Evolutionary conservation across 2,329 filamentous ascomycete genomes (phyloP), one percentile per base, ranked within the genome.

Genomic region (Fusarium haematococcum): DNA sequence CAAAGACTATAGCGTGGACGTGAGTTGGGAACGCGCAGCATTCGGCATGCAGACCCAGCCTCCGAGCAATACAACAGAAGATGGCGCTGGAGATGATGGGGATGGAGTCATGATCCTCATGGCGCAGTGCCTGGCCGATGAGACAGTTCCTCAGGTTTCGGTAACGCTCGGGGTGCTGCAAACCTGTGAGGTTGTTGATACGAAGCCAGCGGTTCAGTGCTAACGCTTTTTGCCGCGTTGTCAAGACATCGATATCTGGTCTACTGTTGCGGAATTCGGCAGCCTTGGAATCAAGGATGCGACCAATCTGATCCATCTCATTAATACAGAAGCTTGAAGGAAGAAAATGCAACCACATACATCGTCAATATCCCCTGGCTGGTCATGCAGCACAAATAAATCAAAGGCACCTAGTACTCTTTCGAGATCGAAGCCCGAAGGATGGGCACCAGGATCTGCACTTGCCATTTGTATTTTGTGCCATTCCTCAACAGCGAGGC

Each of bases 51-150:
- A 99, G 83, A 2, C 93, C 93, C 14, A 98, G 81, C 41, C 93
- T 89, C 64, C 90, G 88, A 1, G 95, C 95, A 18, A 98, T 82
- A 67, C 91, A 92, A 79, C 93, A 97, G 83, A 93, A 99, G 71
- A 98, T 97, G 69, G 92, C 93, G 65, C 93, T 93, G 2, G 95
- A 97, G 70, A 98, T 93, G 60, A 98, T 88, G 2, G 96, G 97
- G 10, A 98, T 87, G 2, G 95, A 96, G 32, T 94, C 91, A 78
- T 97, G 95, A 0, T 89, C 88, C 8, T 89, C 84, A 59, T 93
- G 91, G 39, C 90, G 91, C 50, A 98, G 86, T 5, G 94, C 94
- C 70, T 97, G 87, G 11, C 95, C 95, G 65, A 99, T 91, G 77
- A 98, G 94, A 77, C 94, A 97, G 82, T 98, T 97, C 71, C 94